Percentiles rank a stretch among this genome's conserved stretches.
Conservation (phyloP, 225 moss, liverwort and hornwort genomes). For the Polytrichum formosum region DNA sequence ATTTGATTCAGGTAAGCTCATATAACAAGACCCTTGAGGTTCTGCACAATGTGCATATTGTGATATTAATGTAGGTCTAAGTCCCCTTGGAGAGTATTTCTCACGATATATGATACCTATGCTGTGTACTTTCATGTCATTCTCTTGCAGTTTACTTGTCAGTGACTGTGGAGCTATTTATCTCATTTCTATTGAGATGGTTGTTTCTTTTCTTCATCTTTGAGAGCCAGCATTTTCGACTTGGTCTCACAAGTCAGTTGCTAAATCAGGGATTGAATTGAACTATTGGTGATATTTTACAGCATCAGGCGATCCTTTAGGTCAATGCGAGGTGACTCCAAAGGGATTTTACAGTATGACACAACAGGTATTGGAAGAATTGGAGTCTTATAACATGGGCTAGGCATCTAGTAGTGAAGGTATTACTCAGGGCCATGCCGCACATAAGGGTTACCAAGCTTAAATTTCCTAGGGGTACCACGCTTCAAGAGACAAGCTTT, state of each 20-base stretch:
- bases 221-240: background rate
- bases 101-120: background rate
- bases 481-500: too few species aligned
- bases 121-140: background rate
- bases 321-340: constrained; percentile 47
- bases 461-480: too few species aligned
- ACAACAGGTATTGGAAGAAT: constrained; percentile 12
- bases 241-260: background rate
- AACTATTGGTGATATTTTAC: background rate
- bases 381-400: too few species aligned
- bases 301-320: constrained; percentile 50
- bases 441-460: too few species aligned
- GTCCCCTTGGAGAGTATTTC: background rate
- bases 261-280: background rate
- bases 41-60: background rate
- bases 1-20: constrained; percentile 47
- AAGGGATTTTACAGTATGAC: constrained; percentile 53
- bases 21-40: too few species aligned
- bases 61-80: background rate
- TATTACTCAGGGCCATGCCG: too few species aligned
- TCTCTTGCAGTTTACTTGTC: too few species aligned
- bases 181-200: background rate
- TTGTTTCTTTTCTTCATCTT: background rate
- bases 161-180: background rate
- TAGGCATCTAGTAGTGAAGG: too few species aligned